Evolutionary conservation across 768 basidiomycete genomes (phyloP), one percentile per base, ranked within the genome.

Genomic region (Boletus patriciae): DNA sequence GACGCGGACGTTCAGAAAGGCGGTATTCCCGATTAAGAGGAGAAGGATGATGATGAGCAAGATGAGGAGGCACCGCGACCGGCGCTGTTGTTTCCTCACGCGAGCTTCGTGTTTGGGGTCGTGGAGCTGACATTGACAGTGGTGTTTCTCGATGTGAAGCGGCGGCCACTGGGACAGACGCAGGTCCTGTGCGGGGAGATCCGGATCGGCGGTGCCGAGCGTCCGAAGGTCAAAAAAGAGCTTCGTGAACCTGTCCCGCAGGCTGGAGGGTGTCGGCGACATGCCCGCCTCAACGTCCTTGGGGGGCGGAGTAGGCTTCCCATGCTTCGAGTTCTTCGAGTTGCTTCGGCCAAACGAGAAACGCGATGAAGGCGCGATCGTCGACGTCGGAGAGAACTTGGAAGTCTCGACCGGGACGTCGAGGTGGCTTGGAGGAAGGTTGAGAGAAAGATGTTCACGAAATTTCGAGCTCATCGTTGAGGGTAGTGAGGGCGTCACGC

Each of bases 381-480:
- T 73, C 11, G 78, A 77, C n/a, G 75, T 74, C 37, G 79, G 76
- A 19, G 79, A 80, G 65, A 80, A 78, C 46, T 68, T 77, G 43
- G 78, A 79, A 4, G 56, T 54, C 53, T 73, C 72, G 48, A 72
- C 37, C 4, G 66, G 66, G 15, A 54, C 11, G 50, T 63, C 45
- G n/a, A 33, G 33, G 51, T 57, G 40, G 12, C 53, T 46, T 29
- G 56, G 47, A 19, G 63, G 58, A 40, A 44, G 37, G 31, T 56
- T 36, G 16, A 73, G 40, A 21, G 69, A 70, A 18, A 72, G 62
- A 41, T 73, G 68, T 50, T 72, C 71, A 38, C 65, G 66, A 53
- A 72, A 72, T 34, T 63, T 70, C 3, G 70, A 71, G 60, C 55
- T 57, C 70, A 70, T 71, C 59, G 49, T 53, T 4, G 12, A 46